Evolutionary conservation across 768 basidiomycete genomes (phyloP), one percentile per base, ranked within the genome.

Genomic region (Tulasnella sp.): DNA sequence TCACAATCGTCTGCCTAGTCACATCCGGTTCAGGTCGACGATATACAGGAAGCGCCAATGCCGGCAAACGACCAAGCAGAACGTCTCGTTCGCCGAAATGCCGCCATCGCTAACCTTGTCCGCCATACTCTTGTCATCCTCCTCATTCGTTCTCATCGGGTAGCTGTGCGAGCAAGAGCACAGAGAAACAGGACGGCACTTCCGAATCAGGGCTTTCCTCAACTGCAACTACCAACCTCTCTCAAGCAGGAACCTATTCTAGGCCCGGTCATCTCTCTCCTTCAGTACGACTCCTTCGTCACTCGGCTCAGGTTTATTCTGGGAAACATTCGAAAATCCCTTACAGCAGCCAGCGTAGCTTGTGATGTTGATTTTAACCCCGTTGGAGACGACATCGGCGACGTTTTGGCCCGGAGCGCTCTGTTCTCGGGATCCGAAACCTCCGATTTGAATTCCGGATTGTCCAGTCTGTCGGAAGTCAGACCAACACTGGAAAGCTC

Each of bases 221-320:
- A 29, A 8, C 54, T n/a, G 29, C n/a, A 25, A 58, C 12, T 58
- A 7, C 54, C 54, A 58, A 58, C 54, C 22, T 58, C 54, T 29
- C 54, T 58, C 25, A 58, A 29, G 54, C 54, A 58, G 22, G 77
- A 88, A 19, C 85, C 85, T 2, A 82, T 94, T 45, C 85, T 95
- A 19, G 91, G 90, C 52, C 91, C 91, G 0, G 85, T 94, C 78
- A 90, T 94, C 77, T 92, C 94, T 81, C 79, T 93, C 38, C 82
- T 94, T 54, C 93, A 94, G 82, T 95, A 94, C 80, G 87, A 88
- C 79, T 88, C 88, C 34, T 93, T 95, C 81, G 91, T 91, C 80
- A 82, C 85, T 77, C 85, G 89, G 77, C 84, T 94, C 68, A 86
- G 87, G 78, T 75, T 81, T 0, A 91, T 93, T 83, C 81, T 94